These are phyloP conservation scores for Athelia sp. DNA, from an alignment of 1,284 basidiomycete species.

Conservation along the genomic window DNA sequence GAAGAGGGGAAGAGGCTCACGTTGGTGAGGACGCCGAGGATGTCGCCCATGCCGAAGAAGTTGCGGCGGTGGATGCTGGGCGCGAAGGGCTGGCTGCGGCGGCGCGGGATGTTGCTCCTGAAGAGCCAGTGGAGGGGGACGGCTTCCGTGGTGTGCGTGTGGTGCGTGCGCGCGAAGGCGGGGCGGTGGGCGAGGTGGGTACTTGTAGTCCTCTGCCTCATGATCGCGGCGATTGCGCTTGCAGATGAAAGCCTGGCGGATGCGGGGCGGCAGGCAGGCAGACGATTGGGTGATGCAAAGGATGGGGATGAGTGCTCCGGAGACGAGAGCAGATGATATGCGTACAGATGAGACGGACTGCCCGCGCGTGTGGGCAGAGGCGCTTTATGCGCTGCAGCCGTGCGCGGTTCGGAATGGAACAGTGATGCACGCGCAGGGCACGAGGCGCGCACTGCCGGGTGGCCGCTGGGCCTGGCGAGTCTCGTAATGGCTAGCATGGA, in stretches of 20 bases:
- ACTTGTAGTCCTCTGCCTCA: not conserved
- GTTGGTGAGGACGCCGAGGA: slow-evolving; percentile 70
- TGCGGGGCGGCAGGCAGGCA: not conserved
- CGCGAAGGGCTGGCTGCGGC: slow-evolving; percentile 52
- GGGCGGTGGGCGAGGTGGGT: not conserved
- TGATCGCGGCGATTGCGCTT: not conserved
- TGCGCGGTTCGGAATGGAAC: not conserved
- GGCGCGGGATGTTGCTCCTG: slow-evolving; percentile 63
- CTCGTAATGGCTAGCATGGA: no score
- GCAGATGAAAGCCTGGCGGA: not conserved
- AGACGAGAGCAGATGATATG: not conserved
- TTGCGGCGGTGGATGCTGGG: slow-evolving; percentile 59
- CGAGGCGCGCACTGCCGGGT: not conserved
- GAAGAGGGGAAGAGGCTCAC: slow-evolving; percentile 34
- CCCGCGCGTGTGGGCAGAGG: not conserved
- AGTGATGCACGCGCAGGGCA: not conserved
- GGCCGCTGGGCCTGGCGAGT: no score
- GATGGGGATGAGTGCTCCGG: not conserved
- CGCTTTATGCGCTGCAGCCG: not conserved
- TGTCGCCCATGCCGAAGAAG: slow-evolving; percentile 76
- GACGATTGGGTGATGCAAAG: not conserved
- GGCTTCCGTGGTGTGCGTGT: not conserved
- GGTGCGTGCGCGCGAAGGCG: not conserved
- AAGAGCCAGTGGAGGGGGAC: slow-evolving; percentile 57
- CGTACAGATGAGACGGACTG: not conserved